Evolutionary conservation across 2,329 filamentous ascomycete genomes (phyloP).

Genomic region (Geoglossum cookeanum): DNA sequence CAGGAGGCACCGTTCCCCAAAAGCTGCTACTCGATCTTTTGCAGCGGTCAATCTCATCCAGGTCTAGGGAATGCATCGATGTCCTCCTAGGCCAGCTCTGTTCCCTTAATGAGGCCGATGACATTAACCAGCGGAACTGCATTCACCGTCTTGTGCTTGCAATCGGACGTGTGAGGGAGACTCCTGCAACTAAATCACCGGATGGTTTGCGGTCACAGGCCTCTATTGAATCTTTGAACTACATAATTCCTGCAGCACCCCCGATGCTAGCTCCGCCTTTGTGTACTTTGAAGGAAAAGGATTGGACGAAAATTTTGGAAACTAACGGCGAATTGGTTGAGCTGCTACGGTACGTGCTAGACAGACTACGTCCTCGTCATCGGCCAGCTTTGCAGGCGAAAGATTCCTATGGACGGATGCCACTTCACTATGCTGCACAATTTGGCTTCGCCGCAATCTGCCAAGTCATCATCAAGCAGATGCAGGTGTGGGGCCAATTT

Average conservation of each 20-base stretch:
- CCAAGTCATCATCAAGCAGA: conserved; percentile 37
- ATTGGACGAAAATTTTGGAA: conserved; percentile 37
- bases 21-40: conserved; percentile 60
- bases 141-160: conserved; percentile 84
- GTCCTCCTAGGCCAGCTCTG: conserved; percentile 49
- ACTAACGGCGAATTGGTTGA: conserved; percentile 60
- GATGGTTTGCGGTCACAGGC: conserved; percentile 30
- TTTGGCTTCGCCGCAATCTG: conserved; percentile 57
- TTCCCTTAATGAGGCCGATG: conserved; percentile 66
- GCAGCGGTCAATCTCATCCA: conserved; percentile 54
- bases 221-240: conserved; percentile 41
- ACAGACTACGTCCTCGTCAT: conserved; percentile 48
- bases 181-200: conserved; percentile 30
- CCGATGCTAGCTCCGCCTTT: conserved; percentile 43
- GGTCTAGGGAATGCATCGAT: conserved; percentile 49
- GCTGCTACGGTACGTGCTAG: conserved; percentile 43
- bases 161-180: conserved; percentile 56
- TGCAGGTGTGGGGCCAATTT: conserved; percentile 80
- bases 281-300: conserved; percentile 42
- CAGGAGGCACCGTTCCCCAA: conserved; percentile 19
- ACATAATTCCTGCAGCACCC: conserved; percentile 60
- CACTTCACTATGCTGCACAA: conserved; percentile 84
- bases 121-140: conserved; percentile 87
- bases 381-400: conserved; percentile 44
- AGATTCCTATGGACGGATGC: conserved; percentile 66